phyloP scores from a whole-genome alignment of 352 stramenopile species.

The Phytophthora pistaciae region DNA sequence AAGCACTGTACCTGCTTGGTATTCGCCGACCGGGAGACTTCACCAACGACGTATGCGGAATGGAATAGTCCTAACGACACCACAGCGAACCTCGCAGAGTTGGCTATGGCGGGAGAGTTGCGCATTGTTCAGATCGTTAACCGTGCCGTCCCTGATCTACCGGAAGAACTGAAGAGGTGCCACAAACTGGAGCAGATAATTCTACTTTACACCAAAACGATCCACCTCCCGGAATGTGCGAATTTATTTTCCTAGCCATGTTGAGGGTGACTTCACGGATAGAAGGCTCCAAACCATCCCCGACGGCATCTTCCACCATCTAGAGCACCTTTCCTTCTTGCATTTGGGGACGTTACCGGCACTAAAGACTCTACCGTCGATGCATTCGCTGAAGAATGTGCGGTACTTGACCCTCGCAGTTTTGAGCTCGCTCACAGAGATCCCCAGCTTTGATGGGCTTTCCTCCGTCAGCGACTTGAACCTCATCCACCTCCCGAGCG shows the following conservation, averaged over 20 bases:
- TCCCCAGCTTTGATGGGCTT: conserved; percentile 3
- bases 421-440: neutral
- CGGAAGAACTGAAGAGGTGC: neutral
- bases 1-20: conserved; percentile 47
- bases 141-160: neutral
- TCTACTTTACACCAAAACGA: neutral
- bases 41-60: conserved; percentile 41
- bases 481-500: neutral
- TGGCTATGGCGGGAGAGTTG: conserved; percentile 41
- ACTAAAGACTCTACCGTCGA: neutral
- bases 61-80: conserved; percentile 51
- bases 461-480: neutral
- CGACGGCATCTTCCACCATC: neutral
- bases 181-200: neutral
- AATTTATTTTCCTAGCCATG: no score
- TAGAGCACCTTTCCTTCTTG: neutral
- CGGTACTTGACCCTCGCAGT: neutral
- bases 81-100: conserved; percentile 29
- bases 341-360: neutral
- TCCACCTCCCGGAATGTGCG: neutral
- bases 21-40: conserved; percentile 45
- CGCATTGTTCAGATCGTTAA: neutral
- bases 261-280: neutral
- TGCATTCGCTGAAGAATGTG: neutral
- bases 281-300: neutral